A percentile compares a stretch with the other conserved stretches of the same genome.
Evolutionary conservation across 2,329 filamentous ascomycete genomes (phyloP).

Genomic region (Aspergillus sp.): DNA sequence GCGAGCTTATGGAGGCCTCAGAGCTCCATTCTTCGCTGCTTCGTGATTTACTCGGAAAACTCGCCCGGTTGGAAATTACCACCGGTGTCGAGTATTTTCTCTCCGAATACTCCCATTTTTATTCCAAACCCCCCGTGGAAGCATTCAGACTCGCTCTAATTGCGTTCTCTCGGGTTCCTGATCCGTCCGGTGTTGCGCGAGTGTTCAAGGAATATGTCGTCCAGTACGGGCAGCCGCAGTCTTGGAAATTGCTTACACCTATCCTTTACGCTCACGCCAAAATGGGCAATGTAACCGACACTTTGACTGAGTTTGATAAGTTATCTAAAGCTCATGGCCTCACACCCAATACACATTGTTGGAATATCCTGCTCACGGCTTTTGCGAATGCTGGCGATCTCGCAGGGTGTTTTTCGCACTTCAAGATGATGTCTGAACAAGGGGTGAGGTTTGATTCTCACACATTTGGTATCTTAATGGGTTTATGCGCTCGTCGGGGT

Average conservation of each 20-base stretch:
- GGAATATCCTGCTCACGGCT: slow-evolving; percentile 76
- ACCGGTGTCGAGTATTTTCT: slow-evolving; percentile 41
- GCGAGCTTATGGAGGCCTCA: slow-evolving; percentile 29
- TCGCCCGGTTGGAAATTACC: slow-evolving; percentile 33
- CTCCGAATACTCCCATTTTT: slow-evolving; percentile 37
- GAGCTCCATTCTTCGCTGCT: slow-evolving; percentile 17
- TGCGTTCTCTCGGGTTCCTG: slow-evolving; percentile 48
- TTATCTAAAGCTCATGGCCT: slow-evolving; percentile 58
- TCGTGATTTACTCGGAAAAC: slow-evolving; percentile 23
- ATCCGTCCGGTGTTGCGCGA: slow-evolving; percentile 44
- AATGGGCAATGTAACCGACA: slow-evolving; percentile 62
- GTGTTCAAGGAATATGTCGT: slow-evolving; percentile 46
- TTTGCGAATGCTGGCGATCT: slow-evolving; percentile 67
- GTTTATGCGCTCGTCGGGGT: slow-evolving; percentile 67
- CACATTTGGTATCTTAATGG: slow-evolving; percentile 73
- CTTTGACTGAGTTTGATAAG: slow-evolving; percentile 62
- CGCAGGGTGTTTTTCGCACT: slow-evolving; percentile 62
- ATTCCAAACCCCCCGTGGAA: slow-evolving; percentile 29
- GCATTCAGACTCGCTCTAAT: slow-evolving; percentile 40
- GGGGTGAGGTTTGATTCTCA: slow-evolving; percentile 57
- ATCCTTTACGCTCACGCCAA: slow-evolving; percentile 72
- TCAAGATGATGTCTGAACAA: slow-evolving; percentile 58
- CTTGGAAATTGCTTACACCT: slow-evolving; percentile 44
- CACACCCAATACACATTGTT: slow-evolving; percentile 60
- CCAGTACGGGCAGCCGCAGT: slow-evolving; percentile 36